These are phyloP conservation scores for Termitomyces sp. DNA, from an alignment of 768 basidiomycete genomes.

Conservation along the genomic window DNA sequence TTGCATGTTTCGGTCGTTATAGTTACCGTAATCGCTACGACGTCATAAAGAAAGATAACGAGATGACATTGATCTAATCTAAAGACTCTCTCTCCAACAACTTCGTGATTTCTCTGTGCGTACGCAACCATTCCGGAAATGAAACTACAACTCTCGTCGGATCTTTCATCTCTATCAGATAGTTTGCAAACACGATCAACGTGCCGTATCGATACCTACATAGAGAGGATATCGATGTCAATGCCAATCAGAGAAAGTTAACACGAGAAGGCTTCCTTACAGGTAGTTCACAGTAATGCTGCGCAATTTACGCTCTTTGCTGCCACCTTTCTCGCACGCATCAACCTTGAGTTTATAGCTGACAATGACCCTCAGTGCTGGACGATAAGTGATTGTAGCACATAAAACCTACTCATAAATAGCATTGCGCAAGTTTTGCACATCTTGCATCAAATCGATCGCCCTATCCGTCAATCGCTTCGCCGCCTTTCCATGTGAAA, in stretches of 20 bases:
- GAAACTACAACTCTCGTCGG: conserved; percentile 38
- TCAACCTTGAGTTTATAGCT: conserved; percentile 93
- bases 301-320: conserved; percentile 74
- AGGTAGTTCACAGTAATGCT: conserved; percentile 87
- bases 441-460: conserved; percentile 92
- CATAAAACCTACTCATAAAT: conserved; percentile 76
- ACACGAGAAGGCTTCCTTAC: conserved; percentile 33
- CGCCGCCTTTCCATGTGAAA: conserved; percentile 89
- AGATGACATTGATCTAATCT: background rate
- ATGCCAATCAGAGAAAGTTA: background rate
- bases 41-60: background rate
- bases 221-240: background rate
- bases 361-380: conserved; percentile 1
- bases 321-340: conserved; percentile 73
- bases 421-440: conserved; percentile 94
- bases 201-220: conserved; percentile 83
- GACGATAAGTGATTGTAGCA: background rate
- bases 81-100: conserved; percentile 61
- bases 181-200: conserved; percentile 93
- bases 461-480: conserved; percentile 88
- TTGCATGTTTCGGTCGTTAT: background rate
- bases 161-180: conserved; percentile 72
- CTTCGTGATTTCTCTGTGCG: conserved; percentile 83
- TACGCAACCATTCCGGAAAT: conserved; percentile 82
- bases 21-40: background rate